Evolutionary conservation across 176 grass and related monocot species (phyloP).

Genomic region (Secale cereale): DNA sequence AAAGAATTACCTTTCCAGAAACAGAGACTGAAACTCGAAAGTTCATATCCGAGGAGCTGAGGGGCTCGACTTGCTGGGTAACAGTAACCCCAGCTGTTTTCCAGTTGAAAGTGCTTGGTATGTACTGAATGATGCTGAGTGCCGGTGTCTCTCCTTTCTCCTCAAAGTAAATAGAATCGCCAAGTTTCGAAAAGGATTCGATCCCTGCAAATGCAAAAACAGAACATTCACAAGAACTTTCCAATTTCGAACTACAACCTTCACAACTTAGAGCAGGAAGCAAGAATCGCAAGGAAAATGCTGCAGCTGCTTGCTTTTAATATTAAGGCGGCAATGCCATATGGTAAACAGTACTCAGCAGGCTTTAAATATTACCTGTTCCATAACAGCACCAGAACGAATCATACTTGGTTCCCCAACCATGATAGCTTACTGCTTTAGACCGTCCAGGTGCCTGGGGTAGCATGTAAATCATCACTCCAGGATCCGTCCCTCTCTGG

Average conservation of each 20-base stretch:
- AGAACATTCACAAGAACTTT: background rate
- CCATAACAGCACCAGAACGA: constrained; percentile 99
- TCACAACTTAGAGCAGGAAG: background rate
- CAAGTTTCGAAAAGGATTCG: constrained; percentile 94
- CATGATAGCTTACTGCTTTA: constrained; percentile 86
- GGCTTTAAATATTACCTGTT: constrained; percentile 58
- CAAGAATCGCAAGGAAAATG: background rate
- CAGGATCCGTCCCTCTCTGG: constrained; percentile 78
- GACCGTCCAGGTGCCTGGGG: constrained; percentile 69
- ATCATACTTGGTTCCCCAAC: constrained; percentile 87
- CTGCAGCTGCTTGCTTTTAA: background rate
- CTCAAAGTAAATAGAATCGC: constrained; percentile 98
- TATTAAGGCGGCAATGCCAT: background rate
- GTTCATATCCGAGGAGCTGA: constrained; percentile 45
- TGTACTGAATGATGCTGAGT: constrained; percentile 81
- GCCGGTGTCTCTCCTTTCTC: constrained; percentile 55
- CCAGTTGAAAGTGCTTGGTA: constrained; percentile 81
- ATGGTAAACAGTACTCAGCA: background rate
- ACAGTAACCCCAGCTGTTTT: constrained; percentile 55
- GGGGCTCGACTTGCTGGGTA: constrained; percentile 56
- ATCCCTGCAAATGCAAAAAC: constrained; percentile 50
- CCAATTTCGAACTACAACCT: background rate
- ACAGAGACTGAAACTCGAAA: constrained; percentile 59
- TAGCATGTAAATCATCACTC: constrained; percentile 98
- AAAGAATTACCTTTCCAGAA: constrained; percentile 50